Conservation (phyloP, 1,284 basidiomycete species). For the Phellinidium pouzarii region DNA sequence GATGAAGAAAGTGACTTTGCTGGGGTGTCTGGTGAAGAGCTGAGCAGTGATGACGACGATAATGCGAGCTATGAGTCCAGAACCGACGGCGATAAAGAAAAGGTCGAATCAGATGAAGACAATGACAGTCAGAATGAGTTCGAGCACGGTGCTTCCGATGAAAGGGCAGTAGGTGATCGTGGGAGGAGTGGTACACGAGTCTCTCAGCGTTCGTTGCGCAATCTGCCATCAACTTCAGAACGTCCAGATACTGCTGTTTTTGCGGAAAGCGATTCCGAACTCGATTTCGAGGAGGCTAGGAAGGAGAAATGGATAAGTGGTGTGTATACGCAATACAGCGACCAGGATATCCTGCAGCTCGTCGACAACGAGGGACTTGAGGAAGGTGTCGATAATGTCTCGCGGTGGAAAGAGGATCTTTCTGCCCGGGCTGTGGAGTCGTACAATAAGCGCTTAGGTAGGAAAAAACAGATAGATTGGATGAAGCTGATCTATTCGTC, state of each 20-base stretch:
- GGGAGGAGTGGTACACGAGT: conserved; percentile 46
- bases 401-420: conserved; percentile 78
- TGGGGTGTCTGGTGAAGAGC: conserved; percentile 28
- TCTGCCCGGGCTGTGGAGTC: conserved; percentile 44
- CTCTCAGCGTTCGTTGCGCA: conserved; percentile 34
- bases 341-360: neutral
- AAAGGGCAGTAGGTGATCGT: neutral
- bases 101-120: conserved; percentile 27
- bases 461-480: conserved; percentile 57
- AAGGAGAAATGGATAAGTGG: conserved; percentile 21
- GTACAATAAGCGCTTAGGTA: conserved; percentile 37
- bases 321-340: neutral
- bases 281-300: conserved; percentile 38
- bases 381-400: conserved; percentile 26
- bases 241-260: conserved; percentile 49
- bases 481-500: conserved; percentile 83
- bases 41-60: conserved; percentile 28
- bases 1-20: conserved; percentile 8
- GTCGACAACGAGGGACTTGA: conserved; percentile 36
- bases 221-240: conserved; percentile 31
- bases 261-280: conserved; percentile 76
- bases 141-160: conserved; percentile 26
- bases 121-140: conserved; percentile 23
- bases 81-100: conserved; percentile 23
- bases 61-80: conserved; percentile 19